Conservation (phyloP, 768 basidiomycete genomes). For the Hericium erinaceus region DNA sequence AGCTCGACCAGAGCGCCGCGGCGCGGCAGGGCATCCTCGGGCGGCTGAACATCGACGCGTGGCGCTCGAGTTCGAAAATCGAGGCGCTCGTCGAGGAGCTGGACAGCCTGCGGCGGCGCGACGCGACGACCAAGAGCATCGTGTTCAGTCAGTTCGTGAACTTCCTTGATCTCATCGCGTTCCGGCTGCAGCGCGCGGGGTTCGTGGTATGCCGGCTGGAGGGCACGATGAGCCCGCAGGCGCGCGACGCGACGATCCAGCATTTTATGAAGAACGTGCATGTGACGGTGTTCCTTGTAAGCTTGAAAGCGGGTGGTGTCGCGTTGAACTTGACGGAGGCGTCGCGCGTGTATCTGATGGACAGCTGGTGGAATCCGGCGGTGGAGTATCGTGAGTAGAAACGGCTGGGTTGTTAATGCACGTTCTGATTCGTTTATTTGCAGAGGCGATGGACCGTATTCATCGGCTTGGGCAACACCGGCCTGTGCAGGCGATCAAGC, state of each 20-base stretch:
- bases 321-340: conserved; percentile 87
- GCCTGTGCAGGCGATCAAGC: conserved; percentile 87
- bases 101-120: conserved; percentile 70
- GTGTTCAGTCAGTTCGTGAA: conserved; percentile 96
- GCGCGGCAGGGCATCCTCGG: conserved; percentile 88
- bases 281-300: conserved; percentile 96
- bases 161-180: conserved; percentile 90
- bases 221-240: conserved; percentile 95
- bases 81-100: conserved; percentile 95
- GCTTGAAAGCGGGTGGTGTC: conserved; percentile 92
- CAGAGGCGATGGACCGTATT: conserved; percentile 96
- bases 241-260: conserved; percentile 88
- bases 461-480: conserved; percentile 93
- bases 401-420: not conserved
- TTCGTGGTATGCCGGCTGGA: conserved; percentile 91
- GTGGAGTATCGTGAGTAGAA: conserved; percentile 68
- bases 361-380: conserved; percentile 99
- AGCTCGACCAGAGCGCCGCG: conserved; percentile 52
- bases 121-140: conserved; percentile 90
- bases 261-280: conserved; percentile 93
- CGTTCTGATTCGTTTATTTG: conserved; percentile 1
- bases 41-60: conserved; percentile 77
- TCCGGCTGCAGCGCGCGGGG: conserved; percentile 82
- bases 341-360: conserved; percentile 93
- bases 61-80: conserved; percentile 96